Evolutionary conservation across 2,329 filamentous ascomycete genomes (phyloP).

Genomic region (Colletotrichum phormii): DNA sequence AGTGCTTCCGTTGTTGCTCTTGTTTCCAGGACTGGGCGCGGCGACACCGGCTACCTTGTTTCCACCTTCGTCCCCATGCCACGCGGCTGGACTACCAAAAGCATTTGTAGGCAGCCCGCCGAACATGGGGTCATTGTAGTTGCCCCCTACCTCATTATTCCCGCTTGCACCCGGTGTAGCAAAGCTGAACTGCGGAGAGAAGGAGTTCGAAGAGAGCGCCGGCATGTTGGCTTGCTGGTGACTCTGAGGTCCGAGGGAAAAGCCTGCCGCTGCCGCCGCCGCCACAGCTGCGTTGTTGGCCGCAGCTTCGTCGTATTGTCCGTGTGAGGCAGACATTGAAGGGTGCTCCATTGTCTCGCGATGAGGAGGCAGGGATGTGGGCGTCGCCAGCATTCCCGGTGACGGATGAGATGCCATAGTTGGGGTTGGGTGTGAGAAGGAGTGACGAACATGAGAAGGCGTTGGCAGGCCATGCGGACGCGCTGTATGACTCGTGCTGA

Average conservation of each 20-base stretch:
- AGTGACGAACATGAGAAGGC: constrained; percentile 50
- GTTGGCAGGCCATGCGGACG: constrained; percentile 44
- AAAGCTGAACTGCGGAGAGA: constrained; percentile 58
- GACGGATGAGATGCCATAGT: constrained; percentile 52
- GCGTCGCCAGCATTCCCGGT: constrained; percentile 52
- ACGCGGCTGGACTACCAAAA: constrained; percentile 63
- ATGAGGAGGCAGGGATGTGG: constrained; percentile 50
- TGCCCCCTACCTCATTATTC: constrained; percentile 47
- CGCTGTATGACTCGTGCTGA: constrained; percentile 46
- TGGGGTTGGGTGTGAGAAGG: constrained; percentile 47
- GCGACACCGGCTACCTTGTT: constrained; percentile 31
- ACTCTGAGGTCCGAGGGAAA: constrained; percentile 44
- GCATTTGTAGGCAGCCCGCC: constrained; percentile 64
- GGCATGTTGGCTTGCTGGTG: constrained; percentile 46
- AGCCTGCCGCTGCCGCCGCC: constrained; percentile 52
- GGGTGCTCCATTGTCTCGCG: constrained; percentile 47
- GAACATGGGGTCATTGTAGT: constrained; percentile 69
- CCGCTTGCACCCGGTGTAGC: constrained; percentile 45
- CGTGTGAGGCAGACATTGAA: constrained; percentile 47
- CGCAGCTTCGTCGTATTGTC: constrained; percentile 47
- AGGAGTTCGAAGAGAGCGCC: constrained; percentile 47
- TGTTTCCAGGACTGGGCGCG: constrained; percentile 52
- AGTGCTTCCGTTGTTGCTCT: constrained; percentile 62
- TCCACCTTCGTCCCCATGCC: constrained; percentile 56
- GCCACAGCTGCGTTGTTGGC: constrained; percentile 49